A percentile compares a stretch with the other conserved stretches of the same genome.
Conservation (phyloP, 129 eudicot species). For the Centella asiatica region DNA sequence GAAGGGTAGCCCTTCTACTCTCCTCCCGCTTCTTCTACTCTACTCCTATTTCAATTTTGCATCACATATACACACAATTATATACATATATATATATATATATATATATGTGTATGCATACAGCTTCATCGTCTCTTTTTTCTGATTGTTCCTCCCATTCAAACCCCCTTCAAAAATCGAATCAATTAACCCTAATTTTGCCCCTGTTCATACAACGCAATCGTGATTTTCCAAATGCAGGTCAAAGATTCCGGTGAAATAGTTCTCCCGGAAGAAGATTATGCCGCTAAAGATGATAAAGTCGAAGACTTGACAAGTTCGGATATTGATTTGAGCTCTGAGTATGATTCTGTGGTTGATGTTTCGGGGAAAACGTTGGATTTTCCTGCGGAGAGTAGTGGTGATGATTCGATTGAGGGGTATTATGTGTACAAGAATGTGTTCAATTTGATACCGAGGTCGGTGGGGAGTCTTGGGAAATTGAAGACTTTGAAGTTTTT, state of each 20-base stretch:
- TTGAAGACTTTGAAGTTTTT: constrained; percentile 67
- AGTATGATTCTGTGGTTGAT: constrained; percentile 34
- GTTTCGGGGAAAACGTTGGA: constrained; percentile 59
- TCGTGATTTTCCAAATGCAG: constrained; percentile 16
- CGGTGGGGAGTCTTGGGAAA: constrained; percentile 43
- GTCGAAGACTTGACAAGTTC: not conserved
- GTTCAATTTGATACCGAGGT: constrained; percentile 70
- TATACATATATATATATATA: not conserved
- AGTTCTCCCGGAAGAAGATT: not conserved
- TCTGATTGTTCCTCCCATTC: not conserved
- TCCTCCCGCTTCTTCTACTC: not conserved
- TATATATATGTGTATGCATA: not conserved
- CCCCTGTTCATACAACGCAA: not conserved
- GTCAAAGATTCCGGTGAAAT: constrained; percentile 9
- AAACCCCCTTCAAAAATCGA: not conserved
- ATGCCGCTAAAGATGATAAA: not conserved
- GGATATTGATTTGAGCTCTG: not conserved
- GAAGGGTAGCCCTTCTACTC: not conserved
- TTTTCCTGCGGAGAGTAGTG: constrained; percentile 31
- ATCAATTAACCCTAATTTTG: not conserved
- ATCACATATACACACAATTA: not conserved
- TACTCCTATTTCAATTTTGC: not conserved
- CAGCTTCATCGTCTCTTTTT: not conserved
- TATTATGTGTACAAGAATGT: constrained; percentile 60
- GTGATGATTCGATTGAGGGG: constrained; percentile 27